These are phyloP conservation scores for Hortiboletus rubellus DNA, from an alignment of 1,284 basidiomycete species.

Conservation along the genomic window DNA sequence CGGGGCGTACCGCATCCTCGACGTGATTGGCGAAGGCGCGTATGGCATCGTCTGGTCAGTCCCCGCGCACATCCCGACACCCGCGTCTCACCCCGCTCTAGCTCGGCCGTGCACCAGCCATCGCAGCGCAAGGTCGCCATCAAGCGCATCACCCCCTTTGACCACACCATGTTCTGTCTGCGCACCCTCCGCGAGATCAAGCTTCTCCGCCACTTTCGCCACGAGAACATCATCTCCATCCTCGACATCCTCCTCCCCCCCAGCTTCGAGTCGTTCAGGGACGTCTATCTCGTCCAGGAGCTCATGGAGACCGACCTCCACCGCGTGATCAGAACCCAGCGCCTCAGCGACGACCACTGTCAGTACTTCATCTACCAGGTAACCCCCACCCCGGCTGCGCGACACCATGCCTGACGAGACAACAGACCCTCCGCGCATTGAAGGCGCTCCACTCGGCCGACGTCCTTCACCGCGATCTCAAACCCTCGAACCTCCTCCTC, in stretches of 20 bases:
- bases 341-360: slow-evolving; percentile 86
- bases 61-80: no score
- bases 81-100: slow-evolving; percentile 23
- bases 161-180: slow-evolving; percentile 87
- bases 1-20: slow-evolving; percentile 81
- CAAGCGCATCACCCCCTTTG: slow-evolving; percentile 84
- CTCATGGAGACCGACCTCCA: slow-evolving; percentile 92
- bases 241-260: slow-evolving; percentile 73
- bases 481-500: slow-evolving; percentile 88
- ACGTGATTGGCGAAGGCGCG: slow-evolving; percentile 87
- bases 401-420: slow-evolving; percentile 16
- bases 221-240: slow-evolving; percentile 75
- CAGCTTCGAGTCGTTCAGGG: slow-evolving; percentile 66
- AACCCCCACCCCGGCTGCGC: slow-evolving; percentile 19
- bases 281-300: slow-evolving; percentile 88
- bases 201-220: slow-evolving; percentile 52
- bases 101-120: slow-evolving; percentile 67
- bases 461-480: slow-evolving; percentile 87
- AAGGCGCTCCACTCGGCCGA: slow-evolving; percentile 93
- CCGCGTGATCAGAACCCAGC: slow-evolving; percentile 84
- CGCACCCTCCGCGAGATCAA: slow-evolving; percentile 87
- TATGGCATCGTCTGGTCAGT: slow-evolving; percentile 79
- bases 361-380: slow-evolving; percentile 97
- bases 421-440: slow-evolving; percentile 84
- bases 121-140: slow-evolving; percentile 71